Evolutionary conservation across 176 grass and related monocot genomes (phyloP).

Genomic region (Hordeum marinum): DNA sequence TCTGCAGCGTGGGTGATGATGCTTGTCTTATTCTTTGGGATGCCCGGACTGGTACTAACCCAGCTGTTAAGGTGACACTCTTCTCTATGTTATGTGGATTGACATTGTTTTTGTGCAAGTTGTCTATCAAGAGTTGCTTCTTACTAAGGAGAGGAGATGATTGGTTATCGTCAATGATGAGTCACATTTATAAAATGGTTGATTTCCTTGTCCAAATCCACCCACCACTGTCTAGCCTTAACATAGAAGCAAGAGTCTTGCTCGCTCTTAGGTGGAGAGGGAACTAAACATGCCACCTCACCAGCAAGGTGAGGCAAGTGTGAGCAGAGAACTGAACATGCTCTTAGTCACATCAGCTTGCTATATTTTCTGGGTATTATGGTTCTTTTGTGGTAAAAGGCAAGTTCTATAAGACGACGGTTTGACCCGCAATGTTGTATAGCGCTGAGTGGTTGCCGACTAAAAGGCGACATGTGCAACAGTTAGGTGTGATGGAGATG

Average conservation of each 20-base stretch:
- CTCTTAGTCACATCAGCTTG: neutral
- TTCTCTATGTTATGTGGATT: neutral
- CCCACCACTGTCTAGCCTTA: neutral
- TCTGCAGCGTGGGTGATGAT: constrained; percentile 98
- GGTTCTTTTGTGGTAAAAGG: neutral
- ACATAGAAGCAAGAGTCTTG: neutral
- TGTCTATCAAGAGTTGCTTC: neutral
- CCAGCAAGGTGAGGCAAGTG: neutral
- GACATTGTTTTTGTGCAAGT: neutral
- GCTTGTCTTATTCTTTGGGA: constrained; percentile 96
- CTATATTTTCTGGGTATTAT: constrained; percentile 4
- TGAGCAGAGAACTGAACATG: neutral
- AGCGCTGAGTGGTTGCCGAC: too few species aligned
- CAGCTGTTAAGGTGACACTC: constrained; percentile 72
- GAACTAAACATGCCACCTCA: neutral
- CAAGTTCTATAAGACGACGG: too few species aligned
- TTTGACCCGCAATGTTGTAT: too few species aligned
- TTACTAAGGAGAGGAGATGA: neutral
- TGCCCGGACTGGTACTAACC: constrained; percentile 70
- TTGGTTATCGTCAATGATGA: neutral
- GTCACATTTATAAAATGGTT: neutral
- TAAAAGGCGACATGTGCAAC: too few species aligned
- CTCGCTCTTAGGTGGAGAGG: neutral
- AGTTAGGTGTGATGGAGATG: too few species aligned
- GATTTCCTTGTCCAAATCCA: neutral